Base-by-base conservation (phyloP, 2,329 filamentous ascomycete genomes). In the Phaeosphaeriaceae sp. region DNA sequence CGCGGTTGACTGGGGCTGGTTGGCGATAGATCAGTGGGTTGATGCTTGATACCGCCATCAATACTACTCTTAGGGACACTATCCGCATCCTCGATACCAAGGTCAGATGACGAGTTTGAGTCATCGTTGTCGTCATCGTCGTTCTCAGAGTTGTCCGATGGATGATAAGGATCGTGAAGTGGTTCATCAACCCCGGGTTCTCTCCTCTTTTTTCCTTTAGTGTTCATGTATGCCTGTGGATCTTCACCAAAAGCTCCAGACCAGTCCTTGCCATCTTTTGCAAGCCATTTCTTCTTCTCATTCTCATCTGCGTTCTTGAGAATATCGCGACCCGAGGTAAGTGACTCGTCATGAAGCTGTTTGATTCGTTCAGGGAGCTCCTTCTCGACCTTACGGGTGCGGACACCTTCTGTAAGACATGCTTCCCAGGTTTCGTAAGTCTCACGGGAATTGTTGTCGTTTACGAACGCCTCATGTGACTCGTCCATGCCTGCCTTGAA, bases 361-460 rank as follows among this genome's bases (percentile, higher is more conserved):
- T 89, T 84, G 0, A 93, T 81, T 9, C 83, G 76, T 1, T 86
- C 83, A 0, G 92, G 90, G 0, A 96, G 79, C 64, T 95, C 88
- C 18, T 86, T 82, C 8, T 82, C 77, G 1, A 97, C 90, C 21
- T 85, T 82, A 46, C 86, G 83, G 12, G 80, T 75, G 2, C 94
- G 85, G 0, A 96, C 90, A 11, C 93, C 93, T 72, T 97, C 92
- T 0, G 91, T 86, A 33, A 88, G 84, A 70, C 93, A 97, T 0
- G 92, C 90, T 72, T 97, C 92, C 91, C 92, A 97, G 0, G 88
- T 89, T 76, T 97, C 93, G 57, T 90, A 96, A 0, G 92, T 97
- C 77, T 97, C 94, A 26, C 93, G 87, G 1, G 88, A 87, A 68
- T 96, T 87, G 64, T 96, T 96, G 72, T 95, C 90, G 39, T 86